phyloP scores from a whole-genome alignment of 1,139 yeast species.

The Magnusiomyces suaveolens region DNA sequence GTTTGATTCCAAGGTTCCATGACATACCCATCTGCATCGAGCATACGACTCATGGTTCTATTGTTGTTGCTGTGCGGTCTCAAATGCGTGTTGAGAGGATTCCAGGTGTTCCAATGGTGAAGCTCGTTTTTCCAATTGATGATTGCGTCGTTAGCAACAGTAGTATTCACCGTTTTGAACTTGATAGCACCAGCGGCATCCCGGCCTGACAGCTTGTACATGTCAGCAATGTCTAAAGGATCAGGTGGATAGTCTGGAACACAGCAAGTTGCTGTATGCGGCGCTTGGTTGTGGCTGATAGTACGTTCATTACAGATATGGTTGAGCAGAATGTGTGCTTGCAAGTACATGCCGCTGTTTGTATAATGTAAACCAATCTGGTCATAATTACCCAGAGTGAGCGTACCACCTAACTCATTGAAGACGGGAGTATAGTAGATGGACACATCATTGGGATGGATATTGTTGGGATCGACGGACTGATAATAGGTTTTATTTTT shows the following conservation, averaged over 20 bases:
- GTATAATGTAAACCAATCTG: conserved; percentile 67
- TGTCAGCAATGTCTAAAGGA: too few relatives aligned
- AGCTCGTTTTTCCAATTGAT: not conserved
- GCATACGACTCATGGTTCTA: not conserved
- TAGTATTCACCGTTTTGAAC: too few relatives aligned
- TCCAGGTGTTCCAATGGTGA: not conserved
- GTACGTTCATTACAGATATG: conserved; percentile 10
- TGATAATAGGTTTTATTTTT: not conserved
- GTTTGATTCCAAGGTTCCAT: not conserved
- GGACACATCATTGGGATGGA: not conserved
- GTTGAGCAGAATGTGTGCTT: conserved; percentile 11
- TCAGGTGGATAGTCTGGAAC: not conserved
- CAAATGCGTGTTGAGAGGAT: not conserved
- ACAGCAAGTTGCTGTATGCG: conserved; percentile 11
- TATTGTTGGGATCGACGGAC: not conserved
- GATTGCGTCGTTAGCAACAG: too few relatives aligned
- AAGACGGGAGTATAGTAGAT: conserved; percentile 10
- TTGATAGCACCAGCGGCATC: too few relatives aligned
- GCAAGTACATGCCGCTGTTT: conserved; percentile 1
- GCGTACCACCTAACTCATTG: conserved; percentile 90
- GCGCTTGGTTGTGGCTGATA: not conserved
- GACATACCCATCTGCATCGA: not conserved
- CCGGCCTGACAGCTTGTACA: too few relatives aligned
- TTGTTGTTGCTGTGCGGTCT: not conserved
- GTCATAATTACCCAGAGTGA: conserved; percentile 97